Conservation (phyloP, 441 rosid genomes). For the Pelargonium cotyledonis region DNA sequence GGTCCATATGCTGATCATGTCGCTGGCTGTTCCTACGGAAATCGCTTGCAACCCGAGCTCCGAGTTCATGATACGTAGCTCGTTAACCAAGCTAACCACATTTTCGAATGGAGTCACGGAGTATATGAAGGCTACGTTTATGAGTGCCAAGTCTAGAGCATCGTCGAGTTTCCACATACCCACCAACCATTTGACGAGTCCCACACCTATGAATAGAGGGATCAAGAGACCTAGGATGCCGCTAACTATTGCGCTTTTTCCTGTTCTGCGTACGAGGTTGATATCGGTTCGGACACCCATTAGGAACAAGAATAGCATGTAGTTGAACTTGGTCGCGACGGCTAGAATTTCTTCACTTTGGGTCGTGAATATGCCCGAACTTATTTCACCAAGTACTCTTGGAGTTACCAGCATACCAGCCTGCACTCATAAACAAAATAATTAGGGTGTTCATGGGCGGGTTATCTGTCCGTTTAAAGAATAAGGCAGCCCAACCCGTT, state of each 20-base stretch:
- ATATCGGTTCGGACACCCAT: neutral
- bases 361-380: neutral
- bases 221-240: neutral
- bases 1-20: neutral
- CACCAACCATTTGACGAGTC: neutral
- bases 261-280: neutral
- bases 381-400: neutral
- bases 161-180: neutral
- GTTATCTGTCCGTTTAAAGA: too few relatives aligned
- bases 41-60: neutral
- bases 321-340: neutral
- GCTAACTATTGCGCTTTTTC: neutral
- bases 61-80: neutral
- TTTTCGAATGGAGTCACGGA: neutral
- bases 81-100: neutral
- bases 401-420: neutral
- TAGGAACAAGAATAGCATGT: neutral
- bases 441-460: too few relatives aligned
- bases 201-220: neutral
- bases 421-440: neutral
- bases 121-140: neutral
- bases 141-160: neutral
- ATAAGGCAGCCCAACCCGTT: too few relatives aligned
- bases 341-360: neutral
- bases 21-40: neutral